Conservation (phyloP, 2,329 filamentous ascomycete genomes). For the Tolypocladium sp. region DNA sequence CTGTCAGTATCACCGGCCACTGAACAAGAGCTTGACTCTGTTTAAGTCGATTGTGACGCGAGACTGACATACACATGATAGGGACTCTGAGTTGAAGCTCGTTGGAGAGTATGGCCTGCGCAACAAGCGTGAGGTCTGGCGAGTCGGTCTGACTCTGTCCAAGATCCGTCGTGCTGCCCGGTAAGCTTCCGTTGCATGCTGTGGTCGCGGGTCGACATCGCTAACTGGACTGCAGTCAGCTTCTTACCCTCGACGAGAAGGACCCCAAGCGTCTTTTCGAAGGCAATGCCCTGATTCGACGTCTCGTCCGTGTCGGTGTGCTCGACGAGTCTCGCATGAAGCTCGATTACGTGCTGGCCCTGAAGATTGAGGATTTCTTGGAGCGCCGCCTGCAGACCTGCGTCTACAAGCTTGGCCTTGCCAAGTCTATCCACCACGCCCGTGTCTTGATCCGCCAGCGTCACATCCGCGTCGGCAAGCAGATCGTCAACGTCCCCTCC, state of each 20-base stretch:
- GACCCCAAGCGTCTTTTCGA: slow-evolving; percentile 99
- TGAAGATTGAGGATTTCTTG: slow-evolving; percentile 99
- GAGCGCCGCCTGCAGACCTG: slow-evolving; percentile 99
- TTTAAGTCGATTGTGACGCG: slow-evolving; percentile 79
- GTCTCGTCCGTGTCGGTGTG: slow-evolving; percentile 98
- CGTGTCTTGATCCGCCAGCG: slow-evolving; percentile 99
- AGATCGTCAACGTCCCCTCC: slow-evolving; percentile 99
- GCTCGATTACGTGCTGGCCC: slow-evolving; percentile 99
- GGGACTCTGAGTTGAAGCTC: slow-evolving; percentile 99
- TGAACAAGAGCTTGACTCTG: slow-evolving; percentile 96
- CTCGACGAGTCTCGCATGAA: slow-evolving; percentile 99
- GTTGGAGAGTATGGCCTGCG: slow-evolving; percentile 99
- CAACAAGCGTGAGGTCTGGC: slow-evolving; percentile 99
- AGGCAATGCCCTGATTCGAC: slow-evolving; percentile 99
- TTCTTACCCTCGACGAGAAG: slow-evolving; percentile 99
- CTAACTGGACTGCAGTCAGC: slow-evolving; percentile 60
- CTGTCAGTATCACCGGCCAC: slow-evolving; percentile 98
- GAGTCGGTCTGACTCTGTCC: slow-evolving; percentile 97
- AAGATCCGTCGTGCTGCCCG: slow-evolving; percentile 99
- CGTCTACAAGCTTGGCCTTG: slow-evolving; percentile 99
- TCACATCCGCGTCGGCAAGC: slow-evolving; percentile 99
- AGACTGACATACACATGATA: slow-evolving; percentile 61
- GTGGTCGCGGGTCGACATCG: background rate
- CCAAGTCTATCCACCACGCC: slow-evolving; percentile 99
- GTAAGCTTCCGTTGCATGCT: slow-evolving; percentile 39